A percentile compares a stretch with the other conserved stretches of the same genome.
Conservation (phyloP, 2,329 filamentous ascomycete species). For the Bertia moriformis region DNA sequence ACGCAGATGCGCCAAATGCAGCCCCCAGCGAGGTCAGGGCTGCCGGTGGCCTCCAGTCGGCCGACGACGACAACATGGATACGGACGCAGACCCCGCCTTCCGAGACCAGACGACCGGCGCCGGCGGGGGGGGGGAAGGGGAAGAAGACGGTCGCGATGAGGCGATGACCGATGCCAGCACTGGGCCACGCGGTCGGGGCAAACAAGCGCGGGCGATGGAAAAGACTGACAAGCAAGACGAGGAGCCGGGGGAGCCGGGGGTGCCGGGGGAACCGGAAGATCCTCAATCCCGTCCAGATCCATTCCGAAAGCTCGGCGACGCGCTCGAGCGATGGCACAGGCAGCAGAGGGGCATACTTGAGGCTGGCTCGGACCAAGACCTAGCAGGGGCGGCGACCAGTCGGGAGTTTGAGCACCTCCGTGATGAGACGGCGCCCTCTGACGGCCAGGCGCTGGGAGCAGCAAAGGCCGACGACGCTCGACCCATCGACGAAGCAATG, state of each 20-base stretch:
- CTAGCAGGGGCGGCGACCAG: constrained; percentile 38
- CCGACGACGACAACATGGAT: constrained; percentile 38
- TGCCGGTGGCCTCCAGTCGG: constrained; percentile 38
- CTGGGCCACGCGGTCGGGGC: constrained; percentile 24
- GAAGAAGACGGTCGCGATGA: constrained; percentile 48
- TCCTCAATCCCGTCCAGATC: constrained; percentile 38
- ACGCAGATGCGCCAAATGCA: constrained; percentile 43
- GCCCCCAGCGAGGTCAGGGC: constrained; percentile 50
- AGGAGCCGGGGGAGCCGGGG: constrained; percentile 24
- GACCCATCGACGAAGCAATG: constrained; percentile 75
- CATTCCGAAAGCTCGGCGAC: constrained; percentile 90
- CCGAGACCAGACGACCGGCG: constrained; percentile 41
- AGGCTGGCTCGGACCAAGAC: constrained; percentile 37
- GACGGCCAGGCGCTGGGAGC: constrained; percentile 85
- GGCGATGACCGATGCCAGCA: constrained; percentile 47
- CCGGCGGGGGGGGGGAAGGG: constrained; percentile 51
- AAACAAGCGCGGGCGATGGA: constrained; percentile 16
- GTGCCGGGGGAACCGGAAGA: constrained; percentile 16
- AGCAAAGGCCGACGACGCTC: constrained; percentile 74
- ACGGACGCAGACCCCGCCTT: constrained; percentile 47
- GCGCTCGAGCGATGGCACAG: constrained; percentile 85
- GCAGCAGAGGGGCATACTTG: constrained; percentile 69
- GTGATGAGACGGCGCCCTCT: constrained; percentile 63
- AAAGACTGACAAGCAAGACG: constrained; percentile 20
- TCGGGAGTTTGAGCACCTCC: constrained; percentile 84